phyloP scores from a whole-genome alignment of 2,329 filamentous ascomycete species.

The Parafenestella ontariensis region DNA sequence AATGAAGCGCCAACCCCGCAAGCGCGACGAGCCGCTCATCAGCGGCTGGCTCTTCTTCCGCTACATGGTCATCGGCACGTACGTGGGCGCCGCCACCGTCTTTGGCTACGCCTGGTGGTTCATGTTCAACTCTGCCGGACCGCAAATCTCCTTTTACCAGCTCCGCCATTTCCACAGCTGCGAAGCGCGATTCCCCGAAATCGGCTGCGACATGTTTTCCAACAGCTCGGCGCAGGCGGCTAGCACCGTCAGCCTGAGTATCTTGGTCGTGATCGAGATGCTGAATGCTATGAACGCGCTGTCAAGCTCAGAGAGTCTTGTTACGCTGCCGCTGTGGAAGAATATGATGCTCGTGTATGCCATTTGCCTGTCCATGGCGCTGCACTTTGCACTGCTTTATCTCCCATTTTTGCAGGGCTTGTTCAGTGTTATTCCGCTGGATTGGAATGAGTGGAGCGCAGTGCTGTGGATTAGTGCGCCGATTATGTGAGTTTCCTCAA shows the following conservation, averaged over 20 bases:
- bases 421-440: slow-evolving; percentile 89
- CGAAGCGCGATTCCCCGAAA: slow-evolving; percentile 81
- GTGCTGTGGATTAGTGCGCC: slow-evolving; percentile 87
- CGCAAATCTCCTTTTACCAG: slow-evolving; percentile 90
- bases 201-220: slow-evolving; percentile 90
- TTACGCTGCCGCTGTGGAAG: slow-evolving; percentile 94
- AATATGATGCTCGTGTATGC: slow-evolving; percentile 99
- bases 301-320: slow-evolving; percentile 89
- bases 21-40: slow-evolving; percentile 91
- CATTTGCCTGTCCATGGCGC: slow-evolving; percentile 87
- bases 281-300: slow-evolving; percentile 98
- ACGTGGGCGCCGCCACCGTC: slow-evolving; percentile 93
- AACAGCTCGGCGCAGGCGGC: slow-evolving; percentile 87
- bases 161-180: slow-evolving; percentile 94
- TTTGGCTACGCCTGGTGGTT: slow-evolving; percentile 99
- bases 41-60: slow-evolving; percentile 97
- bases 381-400: slow-evolving; percentile 95
- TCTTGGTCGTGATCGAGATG: slow-evolving; percentile 98
- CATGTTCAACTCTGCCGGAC: slow-evolving; percentile 90
- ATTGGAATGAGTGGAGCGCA: slow-evolving; percentile 89
- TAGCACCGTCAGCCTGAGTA: slow-evolving; percentile 89
- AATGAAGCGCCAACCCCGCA: slow-evolving; percentile 90
- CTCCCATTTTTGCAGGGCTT: slow-evolving; percentile 85
- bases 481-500: slow-evolving; percentile 75
- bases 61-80: slow-evolving; percentile 94